Conservation (phyloP, 768 basidiomycete genomes). For the Suillus paluster region DNA sequence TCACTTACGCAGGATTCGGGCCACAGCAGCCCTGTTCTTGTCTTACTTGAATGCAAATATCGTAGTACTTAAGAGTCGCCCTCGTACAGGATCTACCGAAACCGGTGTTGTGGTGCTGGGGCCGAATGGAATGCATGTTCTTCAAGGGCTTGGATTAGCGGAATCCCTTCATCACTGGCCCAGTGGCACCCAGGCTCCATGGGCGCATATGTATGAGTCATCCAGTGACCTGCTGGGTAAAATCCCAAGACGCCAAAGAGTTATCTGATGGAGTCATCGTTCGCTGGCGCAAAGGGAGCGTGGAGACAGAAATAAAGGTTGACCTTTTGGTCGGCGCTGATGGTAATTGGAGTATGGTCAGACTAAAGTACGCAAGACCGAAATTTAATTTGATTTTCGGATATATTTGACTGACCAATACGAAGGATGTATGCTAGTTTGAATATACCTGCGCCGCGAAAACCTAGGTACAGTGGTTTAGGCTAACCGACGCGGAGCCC, state of each 20-base stretch:
- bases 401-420: conserved; percentile 7
- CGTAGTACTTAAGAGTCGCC: conserved; percentile 28
- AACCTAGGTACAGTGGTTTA: conserved; percentile 35
- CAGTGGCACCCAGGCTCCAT: conserved; percentile 22
- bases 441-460: conserved; percentile 18
- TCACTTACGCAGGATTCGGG: conserved; percentile 16
- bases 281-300: conserved; percentile 26
- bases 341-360: conserved; percentile 34
- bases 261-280: conserved; percentile 28
- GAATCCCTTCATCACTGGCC: conserved; percentile 25
- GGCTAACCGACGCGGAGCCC: conserved; percentile 28
- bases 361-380: conserved; percentile 25
- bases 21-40: conserved; percentile 29
- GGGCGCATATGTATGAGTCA: conserved; percentile 26
- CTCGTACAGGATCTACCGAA: conserved; percentile 22
- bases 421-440: conserved; percentile 29
- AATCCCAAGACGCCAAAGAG: conserved; percentile 28
- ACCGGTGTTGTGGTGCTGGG: conserved; percentile 33
- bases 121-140: conserved; percentile 33
- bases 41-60: conserved; percentile 24
- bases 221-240: conserved; percentile 25
- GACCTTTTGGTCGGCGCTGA: conserved; percentile 37
- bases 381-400: not conserved
- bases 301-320: conserved; percentile 24
- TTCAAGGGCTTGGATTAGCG: conserved; percentile 31